Conservation (phyloP, 2,329 filamentous ascomycete genomes). For the Diplodia corticola region DNA sequence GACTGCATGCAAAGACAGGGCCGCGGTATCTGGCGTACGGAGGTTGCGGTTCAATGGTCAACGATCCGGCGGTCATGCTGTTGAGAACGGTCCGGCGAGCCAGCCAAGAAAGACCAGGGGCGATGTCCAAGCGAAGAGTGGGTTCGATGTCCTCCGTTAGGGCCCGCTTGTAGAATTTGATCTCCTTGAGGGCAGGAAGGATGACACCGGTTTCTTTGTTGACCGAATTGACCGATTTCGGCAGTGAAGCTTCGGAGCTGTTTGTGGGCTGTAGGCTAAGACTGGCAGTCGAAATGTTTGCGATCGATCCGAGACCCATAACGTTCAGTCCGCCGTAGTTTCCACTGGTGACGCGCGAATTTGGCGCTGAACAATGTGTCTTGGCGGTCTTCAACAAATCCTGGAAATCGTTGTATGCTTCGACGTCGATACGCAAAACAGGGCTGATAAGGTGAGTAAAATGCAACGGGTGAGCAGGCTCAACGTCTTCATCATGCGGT, state of each 20-base stretch:
- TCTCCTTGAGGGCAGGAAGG: constrained; percentile 75
- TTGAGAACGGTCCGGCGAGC: constrained; percentile 81
- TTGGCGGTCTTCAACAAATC: constrained; percentile 66
- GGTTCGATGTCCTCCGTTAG: constrained; percentile 92
- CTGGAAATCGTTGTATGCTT: constrained; percentile 81
- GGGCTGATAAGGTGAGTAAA: constrained; percentile 83
- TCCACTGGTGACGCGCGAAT: constrained; percentile 70
- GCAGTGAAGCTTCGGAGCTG: constrained; percentile 52
- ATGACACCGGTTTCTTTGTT: constrained; percentile 35
- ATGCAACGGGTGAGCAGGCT: constrained; percentile 65
- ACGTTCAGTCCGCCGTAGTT: constrained; percentile 66
- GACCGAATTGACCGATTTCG: constrained; percentile 46
- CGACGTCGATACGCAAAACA: constrained; percentile 77
- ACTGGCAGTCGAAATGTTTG: constrained; percentile 35
- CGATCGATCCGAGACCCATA: constrained; percentile 54
- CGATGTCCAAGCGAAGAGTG: constrained; percentile 82
- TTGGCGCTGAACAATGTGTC: constrained; percentile 57
- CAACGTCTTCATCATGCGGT: constrained; percentile 55
- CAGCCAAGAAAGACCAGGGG: constrained; percentile 91
- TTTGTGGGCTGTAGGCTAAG: constrained; percentile 37
- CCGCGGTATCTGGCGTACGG: constrained; percentile 54
- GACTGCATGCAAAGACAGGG: constrained; percentile 69
- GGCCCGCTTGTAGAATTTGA: constrained; percentile 89
- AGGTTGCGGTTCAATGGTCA: constrained; percentile 79
- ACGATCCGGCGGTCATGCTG: constrained; percentile 78